Percentiles rank a stretch among this genome's conserved stretches.
Conservation (phyloP, 140 eudicot species). For the Senecio squalidus region DNA sequence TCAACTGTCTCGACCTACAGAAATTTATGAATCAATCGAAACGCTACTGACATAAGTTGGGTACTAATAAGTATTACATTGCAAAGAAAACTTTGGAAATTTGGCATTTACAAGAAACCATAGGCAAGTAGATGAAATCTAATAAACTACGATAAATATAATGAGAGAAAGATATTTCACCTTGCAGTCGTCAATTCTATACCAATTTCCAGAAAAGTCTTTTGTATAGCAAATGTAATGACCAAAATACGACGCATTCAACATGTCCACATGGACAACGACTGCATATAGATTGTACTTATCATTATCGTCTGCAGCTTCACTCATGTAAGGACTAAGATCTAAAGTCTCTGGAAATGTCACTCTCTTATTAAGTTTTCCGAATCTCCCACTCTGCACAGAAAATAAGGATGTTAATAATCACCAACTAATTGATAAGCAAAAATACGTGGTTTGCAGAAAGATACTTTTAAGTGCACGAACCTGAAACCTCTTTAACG, state of each 20-base stretch:
- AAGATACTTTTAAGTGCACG: not conserved
- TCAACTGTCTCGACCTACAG: slow-evolving; percentile 71
- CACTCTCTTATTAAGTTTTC: slow-evolving; percentile 82
- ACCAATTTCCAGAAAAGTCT: slow-evolving; percentile 87
- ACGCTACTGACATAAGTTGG: not conserved
- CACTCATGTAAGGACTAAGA: slow-evolving; percentile 82
- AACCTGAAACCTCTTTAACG: slow-evolving; percentile 95
- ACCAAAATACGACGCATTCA: slow-evolving; percentile 92
- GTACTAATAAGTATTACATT: not conserved
- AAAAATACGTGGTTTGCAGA: too few relatives aligned
- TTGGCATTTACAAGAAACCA: not conserved
- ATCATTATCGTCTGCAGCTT: slow-evolving; percentile 42
- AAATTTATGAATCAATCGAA: slow-evolving; percentile 1
- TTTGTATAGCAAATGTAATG: slow-evolving; percentile 79
- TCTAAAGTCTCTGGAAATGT: slow-evolving; percentile 73
- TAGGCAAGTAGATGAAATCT: slow-evolving; percentile 1
- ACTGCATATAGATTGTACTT: slow-evolving; percentile 74
- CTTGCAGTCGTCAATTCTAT: slow-evolving; percentile 83
- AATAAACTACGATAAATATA: too few relatives aligned
- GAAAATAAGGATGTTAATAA: not conserved
- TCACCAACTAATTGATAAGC: not conserved
- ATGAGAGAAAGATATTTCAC: slow-evolving; percentile 30
- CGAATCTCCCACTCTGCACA: slow-evolving; percentile 87
- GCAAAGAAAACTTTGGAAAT: not conserved
- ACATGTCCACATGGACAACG: slow-evolving; percentile 91